phyloP scores from a whole-genome alignment of 192 early-diverging fungal species.

The Tieghemiomyces parasiticus region DNA sequence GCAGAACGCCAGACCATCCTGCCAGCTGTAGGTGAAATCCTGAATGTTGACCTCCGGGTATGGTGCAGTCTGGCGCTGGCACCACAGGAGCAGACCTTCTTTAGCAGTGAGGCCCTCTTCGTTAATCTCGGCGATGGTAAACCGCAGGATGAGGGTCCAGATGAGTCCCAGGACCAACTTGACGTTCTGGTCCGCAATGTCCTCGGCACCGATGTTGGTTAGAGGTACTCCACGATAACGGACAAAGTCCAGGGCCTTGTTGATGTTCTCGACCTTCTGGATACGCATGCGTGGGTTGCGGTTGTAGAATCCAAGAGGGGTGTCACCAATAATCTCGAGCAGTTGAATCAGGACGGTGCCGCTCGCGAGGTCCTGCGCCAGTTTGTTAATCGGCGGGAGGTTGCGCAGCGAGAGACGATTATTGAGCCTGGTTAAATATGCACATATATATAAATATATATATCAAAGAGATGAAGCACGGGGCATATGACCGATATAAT shows the following conservation, averaged over 20 bases:
- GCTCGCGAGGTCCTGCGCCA: conserved; percentile 44
- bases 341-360: conserved; percentile 57
- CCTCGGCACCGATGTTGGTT: conserved; percentile 96
- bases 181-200: conserved; percentile 83
- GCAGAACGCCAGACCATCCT: conserved; percentile 90
- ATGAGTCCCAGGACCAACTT: conserved; percentile 93
- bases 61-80: conserved; percentile 85
- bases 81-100: conserved; percentile 94
- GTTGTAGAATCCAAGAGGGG: conserved; percentile 74
- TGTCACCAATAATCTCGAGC: conserved; percentile 90
- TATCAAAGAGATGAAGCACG: background rate
- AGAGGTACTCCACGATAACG: conserved; percentile 66
- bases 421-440: conserved; percentile 44
- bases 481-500: background rate
- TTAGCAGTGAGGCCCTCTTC: conserved; percentile 92
- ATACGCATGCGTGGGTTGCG: conserved; percentile 79
- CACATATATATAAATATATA: conserved; percentile 1
- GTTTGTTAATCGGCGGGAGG: conserved; percentile 26
- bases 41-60: conserved; percentile 79
- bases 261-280: conserved; percentile 91
- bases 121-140: conserved; percentile 87
- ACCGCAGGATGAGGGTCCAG: conserved; percentile 94
- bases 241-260: conserved; percentile 89
- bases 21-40: conserved; percentile 89
- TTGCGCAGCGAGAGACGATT: conserved; percentile 44